Conservation (phyloP, 352 stramenopile genomes). For the Pythium chondricola region DNA sequence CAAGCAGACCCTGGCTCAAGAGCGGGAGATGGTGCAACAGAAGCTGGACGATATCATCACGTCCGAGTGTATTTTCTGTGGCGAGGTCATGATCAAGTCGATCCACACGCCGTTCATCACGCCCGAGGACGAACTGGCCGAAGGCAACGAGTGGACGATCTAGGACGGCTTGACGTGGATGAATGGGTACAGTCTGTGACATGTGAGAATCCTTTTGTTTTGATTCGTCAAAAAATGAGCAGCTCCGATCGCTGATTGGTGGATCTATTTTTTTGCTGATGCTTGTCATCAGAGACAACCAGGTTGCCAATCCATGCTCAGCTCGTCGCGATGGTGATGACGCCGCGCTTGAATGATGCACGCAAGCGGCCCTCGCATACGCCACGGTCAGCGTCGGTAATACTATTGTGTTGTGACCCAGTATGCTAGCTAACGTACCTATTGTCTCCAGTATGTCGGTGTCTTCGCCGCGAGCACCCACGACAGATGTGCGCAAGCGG, state of each 20-base stretch:
- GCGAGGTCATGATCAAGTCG: slow-evolving; percentile 94
- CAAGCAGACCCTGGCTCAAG: slow-evolving; percentile 75
- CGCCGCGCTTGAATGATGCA: slow-evolving; percentile 1
- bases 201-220: slow-evolving; percentile 8
- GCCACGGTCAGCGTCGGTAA: slow-evolving; percentile 4
- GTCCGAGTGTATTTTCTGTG: slow-evolving; percentile 93
- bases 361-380: slow-evolving; percentile 4
- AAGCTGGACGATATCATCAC: slow-evolving; percentile 93
- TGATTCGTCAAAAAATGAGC: slow-evolving; percentile 8
- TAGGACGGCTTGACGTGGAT: slow-evolving; percentile 21
- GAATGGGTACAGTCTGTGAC: slow-evolving; percentile 10
- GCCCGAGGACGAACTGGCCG: slow-evolving; percentile 72
- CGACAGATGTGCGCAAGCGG: slow-evolving; percentile 22
- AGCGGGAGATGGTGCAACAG: slow-evolving; percentile 88
- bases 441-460: slow-evolving; percentile 2
- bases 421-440: too few species aligned
- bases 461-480: slow-evolving; percentile 8
- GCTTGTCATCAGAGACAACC: too few species aligned
- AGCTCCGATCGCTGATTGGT: slow-evolving; percentile 5
- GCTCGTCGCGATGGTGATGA: too few species aligned
- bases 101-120: slow-evolving; percentile 91
- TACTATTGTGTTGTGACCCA: neutral
- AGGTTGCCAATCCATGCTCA: too few species aligned
- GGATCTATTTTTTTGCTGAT: neutral
- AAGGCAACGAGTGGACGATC: slow-evolving; percentile 82